A percentile compares a stretch with the other conserved stretches of the same genome.
Conservation (phyloP, 2,329 filamentous ascomycete species). For the Xylaria sp. region DNA sequence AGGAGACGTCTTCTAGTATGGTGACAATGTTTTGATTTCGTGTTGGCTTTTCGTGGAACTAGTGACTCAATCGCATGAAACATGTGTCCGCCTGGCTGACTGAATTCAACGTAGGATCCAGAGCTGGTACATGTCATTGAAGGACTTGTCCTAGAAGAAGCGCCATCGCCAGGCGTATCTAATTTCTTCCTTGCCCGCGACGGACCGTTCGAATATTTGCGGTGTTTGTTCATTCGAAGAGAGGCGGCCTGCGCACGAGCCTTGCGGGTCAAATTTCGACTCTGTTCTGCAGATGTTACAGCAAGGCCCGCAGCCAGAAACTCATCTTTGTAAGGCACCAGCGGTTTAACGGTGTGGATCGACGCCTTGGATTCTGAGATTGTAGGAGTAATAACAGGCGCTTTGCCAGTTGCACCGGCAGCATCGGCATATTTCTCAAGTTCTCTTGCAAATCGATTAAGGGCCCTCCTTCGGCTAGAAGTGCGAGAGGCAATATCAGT, state of each 20-base stretch:
- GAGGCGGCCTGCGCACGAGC: conserved; percentile 31
- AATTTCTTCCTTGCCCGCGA: conserved; percentile 27
- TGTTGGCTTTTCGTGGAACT: conserved; percentile 32
- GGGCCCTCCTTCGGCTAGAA: conserved; percentile 56
- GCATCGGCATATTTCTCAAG: conserved; percentile 57
- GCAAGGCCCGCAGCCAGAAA: conserved; percentile 66
- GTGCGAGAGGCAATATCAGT: conserved; percentile 53
- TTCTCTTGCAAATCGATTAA: conserved; percentile 56
- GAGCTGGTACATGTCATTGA: conserved; percentile 39
- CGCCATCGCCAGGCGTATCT: conserved; percentile 37
- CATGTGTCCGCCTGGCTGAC: conserved; percentile 34
- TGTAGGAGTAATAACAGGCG: conserved; percentile 55
- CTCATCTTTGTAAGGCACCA: conserved; percentile 65
- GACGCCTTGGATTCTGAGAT: conserved; percentile 56
- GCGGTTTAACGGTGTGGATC: conserved; percentile 62
- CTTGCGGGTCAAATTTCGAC: conserved; percentile 39
- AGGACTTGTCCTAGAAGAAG: conserved; percentile 26
- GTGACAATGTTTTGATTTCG: conserved; percentile 32
- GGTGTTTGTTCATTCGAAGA: background rate
- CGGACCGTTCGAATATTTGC: conserved; percentile 12
- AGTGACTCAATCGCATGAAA: conserved; percentile 36
- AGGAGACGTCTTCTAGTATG: conserved; percentile 40
- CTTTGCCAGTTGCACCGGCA: conserved; percentile 53
- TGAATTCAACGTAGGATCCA: conserved; percentile 45
- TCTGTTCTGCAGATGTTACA: conserved; percentile 64